Evolutionary conservation across 2,329 filamentous ascomycete genomes (phyloP), one percentile per base, ranked within the genome.

Genomic region (Madurella mycetomatis): DNA sequence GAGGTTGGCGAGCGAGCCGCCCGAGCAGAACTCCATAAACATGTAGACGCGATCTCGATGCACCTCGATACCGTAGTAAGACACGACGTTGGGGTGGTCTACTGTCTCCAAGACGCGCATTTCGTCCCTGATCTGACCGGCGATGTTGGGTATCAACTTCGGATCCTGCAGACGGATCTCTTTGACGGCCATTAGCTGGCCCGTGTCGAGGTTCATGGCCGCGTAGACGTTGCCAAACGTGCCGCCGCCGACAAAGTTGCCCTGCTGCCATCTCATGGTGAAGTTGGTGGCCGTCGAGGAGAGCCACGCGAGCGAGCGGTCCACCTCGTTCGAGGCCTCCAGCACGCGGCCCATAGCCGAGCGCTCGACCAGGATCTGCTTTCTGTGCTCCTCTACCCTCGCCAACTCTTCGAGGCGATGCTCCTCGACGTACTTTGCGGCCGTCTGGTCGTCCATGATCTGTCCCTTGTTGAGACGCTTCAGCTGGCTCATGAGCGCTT

Each of bases 41-140:
- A 99, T 96, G 72, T 97, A 99, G n/a, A 99, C 94, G 68, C 96
- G 94, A 77, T 99, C 94, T 59, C 94, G 84, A 72, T 99, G 94
- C 2, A 96, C 94, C 71, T 99, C 94, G 66, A 99, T 97, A 55
- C 94, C 94, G 67, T 94, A 94, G 72, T 99, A 99, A 9, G 91
- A 92, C 18, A 99, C 95, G 57, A 99, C 90, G 68, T 99, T 99
- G 18, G 94, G 94, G 68, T 99, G 94, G 66, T 99, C 92, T 44
- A 99, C 80, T 1, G 96, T 88, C 71, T 97, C 92, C 47, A 99
- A 76, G 5, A 99, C 92, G 49, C 88, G 87, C 92, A 99, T 97
- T 70, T 99, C 94, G 66, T 99, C 94, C 59, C 87, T 85, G 68
- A 99, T 97, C 68, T 97, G 92, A 51, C 87, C 85, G 9, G 94